Base-by-base conservation (phyloP, 805 yeast species). In the Teunomyces lycoperdinae region DNA sequence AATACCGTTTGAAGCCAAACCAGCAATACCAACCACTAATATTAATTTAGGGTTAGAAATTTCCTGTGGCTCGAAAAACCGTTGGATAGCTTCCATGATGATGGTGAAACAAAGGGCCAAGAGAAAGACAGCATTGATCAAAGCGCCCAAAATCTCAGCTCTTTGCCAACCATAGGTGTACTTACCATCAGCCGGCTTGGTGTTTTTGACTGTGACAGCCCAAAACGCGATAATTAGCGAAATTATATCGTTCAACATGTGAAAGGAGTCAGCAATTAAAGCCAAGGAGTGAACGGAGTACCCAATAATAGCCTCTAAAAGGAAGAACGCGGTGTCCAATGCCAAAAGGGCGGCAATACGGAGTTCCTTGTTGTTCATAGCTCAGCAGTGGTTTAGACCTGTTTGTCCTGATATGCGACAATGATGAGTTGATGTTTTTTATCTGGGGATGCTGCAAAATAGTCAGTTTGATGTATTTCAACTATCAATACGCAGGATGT, bases 151-250 rank as follows among this genome's bases (percentile, higher is more conserved):
- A 45, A 92, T 91, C 67, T 92, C 99, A 4, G 98, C 98, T 56
- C 99, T 78, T 66, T 92, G 96, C 96, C 97, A 89, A 13, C 99
- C 99, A 60, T 94, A 92, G 2, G 98, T 94, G 70, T 88, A 92
- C 49, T 84, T 84, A 2, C 94, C 85, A 63, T 89, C 94, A 0
- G 96, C 94, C 27, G 83, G 81, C 58, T 83, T 80, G 34, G 81
- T 81, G 57, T 86, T 86, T 45, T 97, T 90, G 9, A 90, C 96
- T 52, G 80, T 80, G 16, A 94, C 98, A 0, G 99, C 99, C 97
- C 97, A 92, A 29, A 91, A 72, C 0, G 99, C 99, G 44, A 92
- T 90, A 14, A 91, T 54, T 31, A 92, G 74, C 1, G 97, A 89
- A 50, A 92, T 83, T 47, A 92, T 88, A 68, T 92, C 99, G 70